Evolutionary conservation across 768 basidiomycete genomes (phyloP), one percentile per base, ranked within the genome.

Genomic region (Polyporus arcularius): DNA sequence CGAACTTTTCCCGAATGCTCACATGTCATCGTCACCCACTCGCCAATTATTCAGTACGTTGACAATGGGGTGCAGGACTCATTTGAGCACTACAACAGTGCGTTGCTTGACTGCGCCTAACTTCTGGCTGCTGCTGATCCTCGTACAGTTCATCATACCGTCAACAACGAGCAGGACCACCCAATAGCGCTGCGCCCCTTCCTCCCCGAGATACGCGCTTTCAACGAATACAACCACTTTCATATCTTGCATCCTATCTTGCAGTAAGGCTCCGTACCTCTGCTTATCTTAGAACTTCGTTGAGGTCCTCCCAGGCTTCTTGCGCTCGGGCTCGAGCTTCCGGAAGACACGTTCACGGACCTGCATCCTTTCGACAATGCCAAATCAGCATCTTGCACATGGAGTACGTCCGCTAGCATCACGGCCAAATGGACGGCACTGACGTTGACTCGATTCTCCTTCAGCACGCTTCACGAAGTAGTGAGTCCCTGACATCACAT

Each of bases 381-480:
- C 26, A 63, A 61, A 3, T 62, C 65, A 26, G 69, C 70, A 14
- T 72, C 18, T 2, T 26, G 80, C 41, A 69, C 76, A 11, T 78
- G 67, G 52, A 68, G 70, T 60, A 10, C 30, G 46, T 48, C 5
- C 21, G 10, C 21, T 26, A 12, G 14, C 28, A 18, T 30, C 21
- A n/a, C 7, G 18, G 21, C 8, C 3, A 16, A 12, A 14, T 26
- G 1, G 1, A 11, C 6, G 28, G 21, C 10, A 4, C 21, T 28
- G 46, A 48, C 2, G 18, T 21, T 21, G 21, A 6, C 2, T 47
- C 16, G 21, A 45, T 5, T 4, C 8, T 28, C 10, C 4, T 9
- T 3, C 55, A 87, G 86, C 82, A 6, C 78, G 86, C 49, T 85
- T 83, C 70, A 86, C 86, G 84, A 86, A 87, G 73, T 88, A 87